A percentile compares a stretch with the other conserved stretches of the same genome.
These are phyloP conservation scores for Yarrowia hollandica DNA, from an alignment of 805 yeast species.

Conservation along the genomic window DNA sequence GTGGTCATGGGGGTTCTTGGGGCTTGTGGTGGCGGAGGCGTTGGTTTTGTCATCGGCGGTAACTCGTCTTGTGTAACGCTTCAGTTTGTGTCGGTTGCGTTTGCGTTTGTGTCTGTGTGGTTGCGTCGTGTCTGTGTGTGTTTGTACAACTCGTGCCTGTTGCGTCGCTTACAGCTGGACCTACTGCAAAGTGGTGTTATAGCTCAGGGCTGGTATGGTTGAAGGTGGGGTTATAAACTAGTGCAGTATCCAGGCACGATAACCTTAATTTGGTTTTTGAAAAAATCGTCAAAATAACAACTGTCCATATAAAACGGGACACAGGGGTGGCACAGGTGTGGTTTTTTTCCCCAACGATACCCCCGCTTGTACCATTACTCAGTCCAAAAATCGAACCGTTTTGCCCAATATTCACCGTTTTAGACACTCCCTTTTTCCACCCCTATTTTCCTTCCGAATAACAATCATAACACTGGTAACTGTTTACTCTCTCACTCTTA, in stretches of 20 bases:
- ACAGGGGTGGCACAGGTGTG: no score
- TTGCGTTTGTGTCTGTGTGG: neutral
- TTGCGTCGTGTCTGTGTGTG: neutral
- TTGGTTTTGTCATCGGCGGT: neutral
- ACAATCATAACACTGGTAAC: neutral
- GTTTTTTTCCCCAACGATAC: no score
- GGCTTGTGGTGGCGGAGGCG: neutral
- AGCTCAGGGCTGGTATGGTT: no score
- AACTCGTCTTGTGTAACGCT: no score
- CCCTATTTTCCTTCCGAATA: neutral
- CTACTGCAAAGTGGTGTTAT: neutral
- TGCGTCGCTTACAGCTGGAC: neutral
- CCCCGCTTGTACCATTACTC: neutral
- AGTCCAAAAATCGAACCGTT: neutral
- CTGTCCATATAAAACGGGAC: no score
- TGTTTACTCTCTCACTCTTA: no score
- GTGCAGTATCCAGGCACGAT: slow-evolving; percentile 14
- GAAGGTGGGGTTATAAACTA: neutral
- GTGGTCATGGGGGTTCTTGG: neutral
- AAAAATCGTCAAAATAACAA: no score
- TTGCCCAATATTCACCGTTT: neutral
- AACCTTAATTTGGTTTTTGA: neutral
- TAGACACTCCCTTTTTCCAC: neutral
- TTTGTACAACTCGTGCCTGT: neutral
- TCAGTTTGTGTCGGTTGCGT: no score